Evolutionary conservation across 176 grass and related monocot genomes (phyloP).

Genomic region (Otatea glauca): DNA sequence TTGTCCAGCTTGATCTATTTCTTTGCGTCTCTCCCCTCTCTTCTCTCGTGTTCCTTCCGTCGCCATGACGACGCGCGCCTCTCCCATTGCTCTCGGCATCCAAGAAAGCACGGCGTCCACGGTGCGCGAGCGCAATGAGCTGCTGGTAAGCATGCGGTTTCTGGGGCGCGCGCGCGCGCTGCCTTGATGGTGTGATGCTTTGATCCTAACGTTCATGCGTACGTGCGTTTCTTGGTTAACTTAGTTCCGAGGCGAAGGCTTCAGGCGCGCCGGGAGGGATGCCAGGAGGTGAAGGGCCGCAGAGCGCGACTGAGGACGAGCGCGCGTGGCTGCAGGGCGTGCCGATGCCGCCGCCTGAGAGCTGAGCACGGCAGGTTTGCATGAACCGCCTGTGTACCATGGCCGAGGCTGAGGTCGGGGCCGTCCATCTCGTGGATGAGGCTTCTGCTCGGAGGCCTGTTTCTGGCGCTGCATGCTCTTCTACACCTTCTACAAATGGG

Average conservation of each 20-base stretch:
- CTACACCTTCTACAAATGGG: conserved; percentile 73
- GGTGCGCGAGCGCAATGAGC: conserved; percentile 26
- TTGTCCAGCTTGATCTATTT: conserved; percentile 22
- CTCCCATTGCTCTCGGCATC: conserved; percentile 34
- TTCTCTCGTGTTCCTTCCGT: conserved; percentile 4
- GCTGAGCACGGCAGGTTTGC: conserved; percentile 14
- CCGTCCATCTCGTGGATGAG: conserved; percentile 58
- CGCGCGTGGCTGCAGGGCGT: conserved; percentile 46
- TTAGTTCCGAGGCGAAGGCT: conserved; percentile 12
- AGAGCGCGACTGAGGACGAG: conserved; percentile 33
- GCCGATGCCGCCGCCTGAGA: neutral
- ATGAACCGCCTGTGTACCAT: conserved; percentile 11
- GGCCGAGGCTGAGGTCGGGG: conserved; percentile 20
- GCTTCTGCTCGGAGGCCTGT: conserved; percentile 43
- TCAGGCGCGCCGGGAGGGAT: neutral
- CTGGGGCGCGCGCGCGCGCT: neutral
- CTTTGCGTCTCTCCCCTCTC: conserved; percentile 35
- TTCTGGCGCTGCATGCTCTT: conserved; percentile 45
- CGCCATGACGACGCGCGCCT: conserved; percentile 45
- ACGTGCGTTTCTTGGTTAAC: neutral
- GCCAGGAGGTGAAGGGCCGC: neutral
- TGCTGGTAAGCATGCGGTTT: conserved; percentile 35
- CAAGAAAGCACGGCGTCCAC: conserved; percentile 38
- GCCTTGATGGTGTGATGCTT: neutral
- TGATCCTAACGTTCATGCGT: conserved; percentile 15